Percentiles rank a stretch among this genome's conserved stretches.
Conservation (phyloP, 2,329 filamentous ascomycete species). For the Alternaria sp. region DNA sequence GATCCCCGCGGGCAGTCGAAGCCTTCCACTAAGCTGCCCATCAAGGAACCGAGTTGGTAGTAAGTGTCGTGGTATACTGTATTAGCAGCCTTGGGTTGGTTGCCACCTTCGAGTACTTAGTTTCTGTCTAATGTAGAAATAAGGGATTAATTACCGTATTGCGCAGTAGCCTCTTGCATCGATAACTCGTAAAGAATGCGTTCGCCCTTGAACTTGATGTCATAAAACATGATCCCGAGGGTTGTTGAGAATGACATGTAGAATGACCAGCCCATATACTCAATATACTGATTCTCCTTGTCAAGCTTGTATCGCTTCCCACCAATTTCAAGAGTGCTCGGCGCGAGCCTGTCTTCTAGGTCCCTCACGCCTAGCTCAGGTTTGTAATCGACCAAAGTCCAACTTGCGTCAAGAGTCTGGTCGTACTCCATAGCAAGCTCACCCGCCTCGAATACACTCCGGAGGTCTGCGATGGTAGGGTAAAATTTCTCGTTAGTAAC, state of each 20-base stretch:
- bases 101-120: constrained; percentile 9
- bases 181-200: constrained; percentile 65
- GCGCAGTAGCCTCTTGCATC: constrained; percentile 64
- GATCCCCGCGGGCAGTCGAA: constrained; percentile 64
- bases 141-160: constrained; percentile 53
- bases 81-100: constrained; percentile 11
- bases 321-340: constrained; percentile 52
- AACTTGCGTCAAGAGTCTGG: constrained; percentile 59
- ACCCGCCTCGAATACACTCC: constrained; percentile 56
- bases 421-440: constrained; percentile 54
- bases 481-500: constrained; percentile 63
- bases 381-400: constrained; percentile 56
- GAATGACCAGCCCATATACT: constrained; percentile 62
- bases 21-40: constrained; percentile 49
- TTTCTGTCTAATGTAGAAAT: not conserved
- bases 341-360: constrained; percentile 55
- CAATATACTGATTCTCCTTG: constrained; percentile 54
- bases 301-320: constrained; percentile 57
- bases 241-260: constrained; percentile 61
- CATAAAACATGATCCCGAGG: constrained; percentile 61
- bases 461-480: constrained; percentile 59
- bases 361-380: constrained; percentile 37
- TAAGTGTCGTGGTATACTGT: constrained; percentile 55
- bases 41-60: constrained; percentile 59
- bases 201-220: constrained; percentile 64